Evolutionary conservation across 192 early-diverging fungal species (phyloP).

Genomic region (Globomyces pollinis-pini): DNA sequence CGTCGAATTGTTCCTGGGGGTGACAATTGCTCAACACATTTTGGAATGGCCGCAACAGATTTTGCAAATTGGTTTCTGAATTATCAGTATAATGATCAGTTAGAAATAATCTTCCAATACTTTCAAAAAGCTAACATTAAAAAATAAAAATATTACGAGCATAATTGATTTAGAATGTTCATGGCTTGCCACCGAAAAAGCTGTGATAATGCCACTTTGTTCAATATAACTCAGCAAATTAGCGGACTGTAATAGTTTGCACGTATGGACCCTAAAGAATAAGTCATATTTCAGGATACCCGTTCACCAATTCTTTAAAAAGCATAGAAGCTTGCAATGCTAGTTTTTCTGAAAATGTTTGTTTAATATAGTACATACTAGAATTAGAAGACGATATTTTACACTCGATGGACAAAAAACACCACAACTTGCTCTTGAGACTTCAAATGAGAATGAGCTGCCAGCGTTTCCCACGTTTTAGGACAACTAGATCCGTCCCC

Average conservation of each 20-base stretch:
- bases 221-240: not conserved
- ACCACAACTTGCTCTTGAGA: slow-evolving; percentile 5
- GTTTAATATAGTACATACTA: slow-evolving; percentile 4
- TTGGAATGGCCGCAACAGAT: not conserved
- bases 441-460: not conserved
- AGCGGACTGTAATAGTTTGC: slow-evolving; percentile 1
- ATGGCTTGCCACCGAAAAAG: not conserved
- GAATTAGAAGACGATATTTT: not conserved
- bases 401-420: not conserved
- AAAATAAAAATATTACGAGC: too few species aligned
- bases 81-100: not conserved
- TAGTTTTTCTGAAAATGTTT: not conserved
- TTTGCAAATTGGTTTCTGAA: not conserved
- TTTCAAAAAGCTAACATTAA: too few species aligned
- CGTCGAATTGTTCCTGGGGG: not conserved
- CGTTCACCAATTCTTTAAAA: slow-evolving; percentile 10
- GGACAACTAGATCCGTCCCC: slow-evolving; percentile 4
- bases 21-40: not conserved
- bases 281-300: not conserved
- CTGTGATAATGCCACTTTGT: not conserved
- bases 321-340: not conserved
- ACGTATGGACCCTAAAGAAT: not conserved
- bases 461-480: not conserved
- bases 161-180: slow-evolving; percentile 9
- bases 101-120: slow-evolving; percentile 1